Evolutionary conservation across 1,284 basidiomycete species (phyloP), one percentile per base, ranked within the genome.

Genomic region (Cerrena zonata): DNA sequence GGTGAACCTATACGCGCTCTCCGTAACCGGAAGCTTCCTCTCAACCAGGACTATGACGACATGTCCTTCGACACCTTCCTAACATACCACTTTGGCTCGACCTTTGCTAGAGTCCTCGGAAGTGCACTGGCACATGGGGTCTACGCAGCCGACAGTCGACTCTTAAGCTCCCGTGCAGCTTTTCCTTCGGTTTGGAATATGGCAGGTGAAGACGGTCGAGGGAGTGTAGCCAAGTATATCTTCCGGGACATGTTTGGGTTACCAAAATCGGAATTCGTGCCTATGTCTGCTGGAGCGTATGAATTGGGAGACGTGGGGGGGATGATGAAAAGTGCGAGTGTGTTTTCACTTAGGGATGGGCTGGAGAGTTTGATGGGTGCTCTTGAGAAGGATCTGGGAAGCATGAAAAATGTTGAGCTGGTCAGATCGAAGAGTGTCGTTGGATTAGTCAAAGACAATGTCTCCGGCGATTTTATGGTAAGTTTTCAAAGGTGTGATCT

Each of bases 81-180:
- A 50, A 66, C 78, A 0, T 77, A 91, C 3, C 77, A 92, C 11
- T 89, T 97, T 52, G 91, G 92, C 0, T 62, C 72, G 1, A 66
- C 74, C 0, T 79, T 94, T 50, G 90, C 93, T 0, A 77, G 82
- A 10, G 78, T 79, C 3, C 77, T 96, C 46, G 85, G 89, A 2
- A 91, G 87, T 50, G 89, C 94, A 0, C 74, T 97, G 55, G 80
- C 94, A 1, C 94, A 97, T 61, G 95, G 94, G 0, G 89, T 99
- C 53, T 97, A 96, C 64, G 93, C 92, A 0, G 83, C 91, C 0
- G 92, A 95, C 60, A 81, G 91, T 2, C 71, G 86, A 1, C 61
- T 71, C 30, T 69, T 98, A 7, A 93, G 91, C 55, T 74, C 92
- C 0, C 77, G 85, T 2, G 79, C 90, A 2, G 79, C 91, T 0